Evolutionary conservation across 1,284 basidiomycete species (phyloP).

Genomic region (Psilocybe mexicana): DNA sequence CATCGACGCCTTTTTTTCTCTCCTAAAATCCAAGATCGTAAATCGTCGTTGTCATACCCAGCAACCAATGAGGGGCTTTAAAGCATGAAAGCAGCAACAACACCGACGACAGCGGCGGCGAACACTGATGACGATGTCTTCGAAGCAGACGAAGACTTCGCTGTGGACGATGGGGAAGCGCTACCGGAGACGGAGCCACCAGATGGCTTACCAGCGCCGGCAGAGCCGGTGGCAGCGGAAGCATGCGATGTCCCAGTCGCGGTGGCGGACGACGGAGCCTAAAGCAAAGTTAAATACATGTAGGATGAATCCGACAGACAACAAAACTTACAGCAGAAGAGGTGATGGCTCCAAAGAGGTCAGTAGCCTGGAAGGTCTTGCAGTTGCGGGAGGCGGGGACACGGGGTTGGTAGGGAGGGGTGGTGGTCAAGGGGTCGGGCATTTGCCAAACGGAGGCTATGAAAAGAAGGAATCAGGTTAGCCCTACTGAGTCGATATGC

Average conservation of each 20-base stretch:
- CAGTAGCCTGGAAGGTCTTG: constrained; percentile 20
- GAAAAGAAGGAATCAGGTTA: background rate
- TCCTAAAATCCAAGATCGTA: background rate
- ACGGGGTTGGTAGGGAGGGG: constrained; percentile 18
- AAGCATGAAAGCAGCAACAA: background rate
- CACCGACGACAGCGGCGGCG: background rate
- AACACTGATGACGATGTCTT: background rate
- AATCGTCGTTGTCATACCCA: background rate
- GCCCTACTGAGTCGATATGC: background rate
- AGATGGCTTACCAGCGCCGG: background rate
- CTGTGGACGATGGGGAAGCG: background rate
- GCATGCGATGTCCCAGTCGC: background rate
- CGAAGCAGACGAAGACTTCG: background rate
- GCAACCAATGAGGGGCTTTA: background rate
- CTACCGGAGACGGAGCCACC: background rate
- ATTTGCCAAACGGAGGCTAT: constrained; percentile 19
- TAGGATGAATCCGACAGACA: background rate
- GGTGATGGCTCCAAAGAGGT: constrained; percentile 18
- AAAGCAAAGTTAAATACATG: background rate
- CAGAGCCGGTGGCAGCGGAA: background rate
- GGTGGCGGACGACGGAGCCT: background rate
- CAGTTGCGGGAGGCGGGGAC: constrained; percentile 20
- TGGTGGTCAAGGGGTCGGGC: constrained; percentile 19
- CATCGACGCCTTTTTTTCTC: background rate
- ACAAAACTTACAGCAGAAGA: background rate